Conservation (phyloP, 805 yeast species). For the Pichia deserticola region DNA sequence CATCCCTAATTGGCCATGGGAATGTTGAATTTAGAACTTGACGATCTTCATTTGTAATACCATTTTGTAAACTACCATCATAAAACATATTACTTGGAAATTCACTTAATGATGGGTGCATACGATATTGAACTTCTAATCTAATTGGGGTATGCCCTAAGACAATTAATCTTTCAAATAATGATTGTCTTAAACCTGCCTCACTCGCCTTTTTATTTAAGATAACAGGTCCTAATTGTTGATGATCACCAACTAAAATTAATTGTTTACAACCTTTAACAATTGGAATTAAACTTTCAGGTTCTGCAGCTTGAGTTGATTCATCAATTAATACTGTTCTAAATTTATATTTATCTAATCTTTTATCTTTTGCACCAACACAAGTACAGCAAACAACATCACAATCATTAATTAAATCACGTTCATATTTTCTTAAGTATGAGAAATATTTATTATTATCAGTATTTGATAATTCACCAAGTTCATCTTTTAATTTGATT, state of each 20-base stretch:
- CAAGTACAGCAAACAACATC: conserved; percentile 88
- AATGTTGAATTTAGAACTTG: conserved; percentile 46
- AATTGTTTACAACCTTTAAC: conserved; percentile 87
- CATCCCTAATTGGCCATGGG: conserved; percentile 85
- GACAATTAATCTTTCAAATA: conserved; percentile 77
- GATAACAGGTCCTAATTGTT: conserved; percentile 90
- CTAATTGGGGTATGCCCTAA: conserved; percentile 81
- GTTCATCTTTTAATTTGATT: conserved; percentile 48
- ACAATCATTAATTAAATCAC: conserved; percentile 41
- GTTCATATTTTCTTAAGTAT: conserved; percentile 42
- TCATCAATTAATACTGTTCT: conserved; percentile 85
- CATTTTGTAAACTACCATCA: conserved; percentile 87
- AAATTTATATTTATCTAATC: conserved; percentile 51
- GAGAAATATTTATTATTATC: conserved; percentile 43
- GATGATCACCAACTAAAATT: conserved; percentile 86
- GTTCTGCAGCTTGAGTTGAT: conserved; percentile 90
- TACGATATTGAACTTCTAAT: conserved; percentile 88
- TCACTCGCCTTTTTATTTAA: conserved; percentile 71
- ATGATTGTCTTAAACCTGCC: conserved; percentile 80
- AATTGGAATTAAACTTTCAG: conserved; percentile 83
- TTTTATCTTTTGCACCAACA: conserved; percentile 80
- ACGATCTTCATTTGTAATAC: conserved; percentile 75
- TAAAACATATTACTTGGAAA: conserved; percentile 88
- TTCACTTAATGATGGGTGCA: conserved; percentile 84
- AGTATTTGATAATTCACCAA: conserved; percentile 56